A percentile compares a stretch with the other conserved stretches of the same genome.
Conservation (phyloP, 208 protist genomes). For the Entamoeba moshkovskii region DNA sequence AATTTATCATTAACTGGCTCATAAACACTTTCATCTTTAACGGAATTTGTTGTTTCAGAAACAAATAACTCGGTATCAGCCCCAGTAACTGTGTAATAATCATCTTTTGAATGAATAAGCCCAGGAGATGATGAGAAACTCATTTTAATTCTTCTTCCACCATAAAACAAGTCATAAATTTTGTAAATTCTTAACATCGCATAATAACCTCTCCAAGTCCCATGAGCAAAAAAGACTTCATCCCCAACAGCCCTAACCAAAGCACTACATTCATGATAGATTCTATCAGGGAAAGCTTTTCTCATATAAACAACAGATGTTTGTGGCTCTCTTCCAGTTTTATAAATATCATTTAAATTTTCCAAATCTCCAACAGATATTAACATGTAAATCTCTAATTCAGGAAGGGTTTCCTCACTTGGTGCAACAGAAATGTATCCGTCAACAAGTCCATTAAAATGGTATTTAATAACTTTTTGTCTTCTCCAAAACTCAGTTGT, state of each 20-base stretch:
- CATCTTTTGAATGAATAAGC: slow-evolving; percentile 8
- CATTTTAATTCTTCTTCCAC: neutral
- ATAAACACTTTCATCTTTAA: neutral
- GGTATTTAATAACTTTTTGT: neutral
- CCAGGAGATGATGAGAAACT: neutral
- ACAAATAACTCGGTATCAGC: neutral
- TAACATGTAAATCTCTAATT: neutral
- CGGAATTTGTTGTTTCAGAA: neutral
- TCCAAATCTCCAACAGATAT: neutral
- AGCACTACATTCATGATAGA: neutral
- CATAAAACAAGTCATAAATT: neutral
- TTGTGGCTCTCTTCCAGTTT: neutral
- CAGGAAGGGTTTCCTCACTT: neutral
- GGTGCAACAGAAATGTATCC: neutral
- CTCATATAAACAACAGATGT: neutral
- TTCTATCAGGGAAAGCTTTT: neutral
- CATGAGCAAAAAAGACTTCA: neutral
- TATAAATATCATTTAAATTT: neutral
- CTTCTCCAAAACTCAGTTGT: neutral
- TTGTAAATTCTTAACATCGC: slow-evolving; percentile 5
- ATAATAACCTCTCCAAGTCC: neutral
- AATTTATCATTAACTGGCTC: slow-evolving; percentile 18
- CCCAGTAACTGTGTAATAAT: neutral
- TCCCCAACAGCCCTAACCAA: neutral
- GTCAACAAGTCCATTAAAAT: slow-evolving; percentile 7